A percentile compares a stretch with the other conserved stretches of the same genome.
These are phyloP conservation scores for Pleurotus ostreatus DNA, from an alignment of 768 basidiomycete species.

Conservation along the genomic window DNA sequence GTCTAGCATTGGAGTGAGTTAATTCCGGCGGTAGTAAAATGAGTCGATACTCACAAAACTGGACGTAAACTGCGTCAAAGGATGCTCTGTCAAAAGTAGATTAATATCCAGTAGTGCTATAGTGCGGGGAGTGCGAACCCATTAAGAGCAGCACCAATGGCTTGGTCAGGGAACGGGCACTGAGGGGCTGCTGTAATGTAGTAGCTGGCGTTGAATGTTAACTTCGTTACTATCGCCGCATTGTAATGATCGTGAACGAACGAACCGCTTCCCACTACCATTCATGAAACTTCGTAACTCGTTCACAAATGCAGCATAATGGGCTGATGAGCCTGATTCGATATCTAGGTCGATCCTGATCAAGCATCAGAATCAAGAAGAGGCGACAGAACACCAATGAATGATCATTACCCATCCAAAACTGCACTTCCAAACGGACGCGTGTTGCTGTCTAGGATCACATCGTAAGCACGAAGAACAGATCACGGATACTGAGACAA, in stretches of 20 bases:
- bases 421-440: constrained; percentile 68
- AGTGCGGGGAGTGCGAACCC: not conserved
- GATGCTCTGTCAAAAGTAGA: constrained; percentile 31
- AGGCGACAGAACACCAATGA: not conserved
- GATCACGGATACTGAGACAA: not conserved
- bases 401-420: constrained; percentile 56
- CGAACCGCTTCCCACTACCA: constrained; percentile 46
- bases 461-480: not conserved
- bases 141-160: constrained; percentile 55
- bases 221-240: not conserved
- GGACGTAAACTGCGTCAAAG: constrained; percentile 72
- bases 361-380: not conserved
- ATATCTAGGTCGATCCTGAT: constrained; percentile 65
- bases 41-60: constrained; percentile 44
- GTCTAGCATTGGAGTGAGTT: constrained; percentile 19
- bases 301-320: constrained; percentile 51
- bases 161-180: constrained; percentile 68
- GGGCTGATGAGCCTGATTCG: constrained; percentile 51
- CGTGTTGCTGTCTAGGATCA: constrained; percentile 29
- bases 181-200: constrained; percentile 60
- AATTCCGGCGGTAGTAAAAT: constrained; percentile 1
- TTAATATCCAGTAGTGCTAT: not conserved
- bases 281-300: constrained; percentile 45
- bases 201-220: constrained; percentile 34
- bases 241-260: not conserved